Evolutionary conservation across 129 eudicot species (phyloP).

Genomic region (Centella asiatica): DNA sequence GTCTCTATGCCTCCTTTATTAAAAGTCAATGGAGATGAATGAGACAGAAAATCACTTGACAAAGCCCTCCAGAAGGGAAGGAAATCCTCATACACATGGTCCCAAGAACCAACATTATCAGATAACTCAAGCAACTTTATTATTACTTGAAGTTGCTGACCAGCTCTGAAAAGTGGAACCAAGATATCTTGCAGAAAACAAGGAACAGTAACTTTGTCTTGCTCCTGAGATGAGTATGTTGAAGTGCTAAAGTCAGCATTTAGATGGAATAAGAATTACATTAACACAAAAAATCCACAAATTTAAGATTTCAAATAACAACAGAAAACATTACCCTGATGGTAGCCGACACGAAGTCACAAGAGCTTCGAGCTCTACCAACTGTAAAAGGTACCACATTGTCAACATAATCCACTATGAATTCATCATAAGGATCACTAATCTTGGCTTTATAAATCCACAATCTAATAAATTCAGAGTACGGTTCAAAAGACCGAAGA

Average conservation of each 20-base stretch:
- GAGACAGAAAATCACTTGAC: constrained; percentile 28
- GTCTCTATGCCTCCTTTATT: constrained; percentile 46
- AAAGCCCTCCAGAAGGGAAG: constrained; percentile 60
- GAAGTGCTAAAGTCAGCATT: constrained; percentile 20
- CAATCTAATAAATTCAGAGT: constrained; percentile 68
- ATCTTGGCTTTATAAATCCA: constrained; percentile 87
- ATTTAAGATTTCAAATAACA: constrained; percentile 1
- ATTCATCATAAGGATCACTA: constrained; percentile 74
- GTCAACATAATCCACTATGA: constrained; percentile 48
- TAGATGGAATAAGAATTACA: constrained; percentile 5
- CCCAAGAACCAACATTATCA: constrained; percentile 47
- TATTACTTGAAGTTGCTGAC: constrained; percentile 96
- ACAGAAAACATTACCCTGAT: constrained; percentile 51
- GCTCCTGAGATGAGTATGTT: constrained; percentile 45
- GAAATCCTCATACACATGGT: constrained; percentile 48
- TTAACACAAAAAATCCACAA: neutral
- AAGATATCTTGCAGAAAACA: constrained; percentile 61
- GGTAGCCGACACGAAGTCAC: constrained; percentile 44
- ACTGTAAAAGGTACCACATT: constrained; percentile 26
- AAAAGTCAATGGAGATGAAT: constrained; percentile 58
- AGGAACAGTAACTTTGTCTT: constrained; percentile 70
- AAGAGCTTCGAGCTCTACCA: constrained; percentile 30
- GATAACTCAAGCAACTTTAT: constrained; percentile 76
- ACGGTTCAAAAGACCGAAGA: constrained; percentile 78
- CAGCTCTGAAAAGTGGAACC: constrained; percentile 78